A percentile compares a stretch with the other conserved stretches of the same genome.
These are phyloP conservation scores for Lentinus tigrinus DNA, from an alignment of 768 basidiomycete genomes.

Conservation along the genomic window DNA sequence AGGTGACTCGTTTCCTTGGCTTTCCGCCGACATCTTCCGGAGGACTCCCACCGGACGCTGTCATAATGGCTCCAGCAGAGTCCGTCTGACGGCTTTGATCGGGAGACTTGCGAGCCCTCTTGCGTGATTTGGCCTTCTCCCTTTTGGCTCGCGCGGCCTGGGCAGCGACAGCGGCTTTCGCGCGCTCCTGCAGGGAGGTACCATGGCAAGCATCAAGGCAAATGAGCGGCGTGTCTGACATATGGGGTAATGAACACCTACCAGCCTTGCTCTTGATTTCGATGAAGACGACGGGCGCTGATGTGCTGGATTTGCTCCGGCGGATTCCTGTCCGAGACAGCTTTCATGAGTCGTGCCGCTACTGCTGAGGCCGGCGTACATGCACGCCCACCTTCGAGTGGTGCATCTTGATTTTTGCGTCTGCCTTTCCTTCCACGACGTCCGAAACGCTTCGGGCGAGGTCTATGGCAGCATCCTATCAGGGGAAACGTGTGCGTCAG, in stretches of 20 bases:
- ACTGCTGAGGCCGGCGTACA: conserved; percentile 1
- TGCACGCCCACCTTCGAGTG: conserved; percentile 14
- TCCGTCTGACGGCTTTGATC: neutral
- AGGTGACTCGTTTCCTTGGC: conserved; percentile 14
- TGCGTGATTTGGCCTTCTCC: conserved; percentile 21
- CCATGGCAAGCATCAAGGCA: neutral
- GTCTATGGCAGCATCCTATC: conserved; percentile 22
- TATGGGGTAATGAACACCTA: conserved; percentile 8
- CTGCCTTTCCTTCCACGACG: conserved; percentile 18
- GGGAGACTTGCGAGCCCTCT: conserved; percentile 7
- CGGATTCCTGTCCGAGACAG: neutral
- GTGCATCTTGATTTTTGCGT: conserved; percentile 14
- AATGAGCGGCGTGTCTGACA: neutral
- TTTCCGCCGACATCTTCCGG: neutral
- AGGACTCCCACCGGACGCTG: neutral
- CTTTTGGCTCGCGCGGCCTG: conserved; percentile 20
- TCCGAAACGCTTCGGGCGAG: conserved; percentile 21
- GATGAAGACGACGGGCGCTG: neutral
- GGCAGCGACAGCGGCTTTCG: conserved; percentile 21
- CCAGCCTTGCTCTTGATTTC: conserved; percentile 21
- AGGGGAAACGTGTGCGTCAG: neutral
- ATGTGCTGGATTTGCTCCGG: neutral
- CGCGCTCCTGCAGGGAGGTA: conserved; percentile 17
- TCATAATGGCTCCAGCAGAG: neutral
- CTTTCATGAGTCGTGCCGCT: neutral